phyloP scores from a whole-genome alignment of 2,329 filamentous ascomycete species.

The Paecilomyces dactylethromorphus region DNA sequence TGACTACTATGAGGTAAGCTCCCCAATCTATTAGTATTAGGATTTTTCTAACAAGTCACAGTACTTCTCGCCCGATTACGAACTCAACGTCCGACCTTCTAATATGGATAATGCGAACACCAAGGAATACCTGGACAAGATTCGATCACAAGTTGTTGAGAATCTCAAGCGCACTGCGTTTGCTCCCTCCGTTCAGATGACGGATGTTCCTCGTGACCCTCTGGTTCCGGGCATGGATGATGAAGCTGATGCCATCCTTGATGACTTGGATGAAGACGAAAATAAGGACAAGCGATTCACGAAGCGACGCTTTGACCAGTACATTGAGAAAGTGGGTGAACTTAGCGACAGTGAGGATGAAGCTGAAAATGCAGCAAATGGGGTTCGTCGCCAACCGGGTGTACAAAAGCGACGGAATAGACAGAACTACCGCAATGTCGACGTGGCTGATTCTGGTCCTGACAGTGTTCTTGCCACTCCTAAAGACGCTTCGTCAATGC shows the following conservation, averaged over 20 bases:
- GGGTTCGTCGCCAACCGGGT: constrained; percentile 54
- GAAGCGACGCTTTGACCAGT: constrained; percentile 75
- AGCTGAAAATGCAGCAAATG: constrained; percentile 63
- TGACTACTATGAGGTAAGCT: constrained; percentile 73
- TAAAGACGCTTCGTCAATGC: constrained; percentile 34
- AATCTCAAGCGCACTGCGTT: constrained; percentile 59
- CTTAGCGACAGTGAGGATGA: constrained; percentile 87
- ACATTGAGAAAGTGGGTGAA: constrained; percentile 69
- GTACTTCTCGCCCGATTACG: constrained; percentile 65
- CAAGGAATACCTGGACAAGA: constrained; percentile 62
- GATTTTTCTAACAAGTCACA: constrained; percentile 24
- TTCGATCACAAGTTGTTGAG: constrained; percentile 58
- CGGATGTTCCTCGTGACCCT: constrained; percentile 54
- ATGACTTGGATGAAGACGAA: constrained; percentile 74
- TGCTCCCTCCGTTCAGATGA: constrained; percentile 59
- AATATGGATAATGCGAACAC: constrained; percentile 70
- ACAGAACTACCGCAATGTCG: constrained; percentile 54
- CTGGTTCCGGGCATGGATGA: constrained; percentile 53
- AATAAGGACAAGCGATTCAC: constrained; percentile 80
- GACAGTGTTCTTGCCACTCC: constrained; percentile 47
- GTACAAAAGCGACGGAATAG: constrained; percentile 49
- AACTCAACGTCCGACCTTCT: constrained; percentile 61
- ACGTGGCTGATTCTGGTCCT: constrained; percentile 48
- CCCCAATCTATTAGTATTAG: not conserved
- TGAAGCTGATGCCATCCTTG: constrained; percentile 58